Conservation (phyloP, 768 basidiomycete genomes). For the Naganishia randhawae region DNA sequence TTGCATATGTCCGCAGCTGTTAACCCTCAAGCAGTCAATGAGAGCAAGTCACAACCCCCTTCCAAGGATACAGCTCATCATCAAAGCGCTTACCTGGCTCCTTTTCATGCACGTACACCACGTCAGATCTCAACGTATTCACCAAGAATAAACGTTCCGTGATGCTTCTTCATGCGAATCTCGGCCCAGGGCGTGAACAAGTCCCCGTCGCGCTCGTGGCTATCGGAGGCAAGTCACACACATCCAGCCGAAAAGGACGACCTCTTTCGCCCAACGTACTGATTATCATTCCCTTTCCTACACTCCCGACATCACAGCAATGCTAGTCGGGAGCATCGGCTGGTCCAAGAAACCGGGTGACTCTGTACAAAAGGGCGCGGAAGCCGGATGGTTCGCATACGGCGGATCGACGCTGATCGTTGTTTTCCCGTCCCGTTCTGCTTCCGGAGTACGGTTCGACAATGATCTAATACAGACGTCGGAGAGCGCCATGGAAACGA, state of each 20-base stretch:
- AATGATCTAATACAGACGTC: slow-evolving; percentile 63
- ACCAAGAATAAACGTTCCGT: slow-evolving; percentile 50
- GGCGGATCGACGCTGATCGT: slow-evolving; percentile 70
- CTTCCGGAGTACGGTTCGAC: slow-evolving; percentile 56
- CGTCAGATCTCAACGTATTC: slow-evolving; percentile 48
- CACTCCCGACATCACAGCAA: slow-evolving; percentile 50
- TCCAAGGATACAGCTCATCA: slow-evolving; percentile 46
- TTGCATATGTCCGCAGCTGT: slow-evolving; percentile 52
- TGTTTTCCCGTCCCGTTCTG: slow-evolving; percentile 59
- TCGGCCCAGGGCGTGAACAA: slow-evolving; percentile 36
- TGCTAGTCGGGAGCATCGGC: slow-evolving; percentile 71
- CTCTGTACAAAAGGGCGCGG: slow-evolving; percentile 54
- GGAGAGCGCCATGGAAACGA: slow-evolving; percentile 59
- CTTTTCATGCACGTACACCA: slow-evolving; percentile 45
- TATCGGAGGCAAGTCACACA: slow-evolving; percentile 57
- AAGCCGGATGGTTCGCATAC: slow-evolving; percentile 64
- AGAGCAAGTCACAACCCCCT: slow-evolving; percentile 60
- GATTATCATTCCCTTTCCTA: background rate
- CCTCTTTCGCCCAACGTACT: background rate
- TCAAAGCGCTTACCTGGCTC: slow-evolving; percentile 48
- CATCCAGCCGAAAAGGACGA: too few relatives aligned
- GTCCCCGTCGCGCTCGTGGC: slow-evolving; percentile 65
- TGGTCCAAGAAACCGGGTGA: slow-evolving; percentile 57
- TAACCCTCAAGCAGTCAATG: slow-evolving; percentile 74
- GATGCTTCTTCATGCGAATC: slow-evolving; percentile 39